Percentiles rank a stretch among this genome's conserved stretches.
These are phyloP conservation scores for Kuraishia cidri DNA, from an alignment of 805 yeast species.

Conservation along the genomic window DNA sequence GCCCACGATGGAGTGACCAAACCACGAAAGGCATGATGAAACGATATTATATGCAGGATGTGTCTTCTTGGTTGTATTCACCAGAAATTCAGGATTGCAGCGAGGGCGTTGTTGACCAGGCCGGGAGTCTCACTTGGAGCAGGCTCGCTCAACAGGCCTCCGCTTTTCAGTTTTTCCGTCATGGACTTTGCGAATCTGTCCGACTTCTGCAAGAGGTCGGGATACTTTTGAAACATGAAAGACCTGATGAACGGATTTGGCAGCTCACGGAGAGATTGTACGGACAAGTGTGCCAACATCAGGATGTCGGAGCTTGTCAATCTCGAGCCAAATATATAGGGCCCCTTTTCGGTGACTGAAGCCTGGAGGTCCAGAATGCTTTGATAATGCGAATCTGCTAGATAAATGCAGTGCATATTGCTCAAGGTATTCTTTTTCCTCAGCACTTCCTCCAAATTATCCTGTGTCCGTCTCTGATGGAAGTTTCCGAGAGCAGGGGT, in stretches of 20 bases:
- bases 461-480: slow-evolving; percentile 15
- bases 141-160: slow-evolving; percentile 1
- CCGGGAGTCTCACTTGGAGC: slow-evolving; percentile 2
- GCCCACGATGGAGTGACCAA: slow-evolving; percentile 57
- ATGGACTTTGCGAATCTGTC: slow-evolving; percentile 1
- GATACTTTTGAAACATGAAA: slow-evolving; percentile 23
- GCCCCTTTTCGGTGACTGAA: not conserved
- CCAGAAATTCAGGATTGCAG: too few species aligned
- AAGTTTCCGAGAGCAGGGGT: slow-evolving; percentile 18
- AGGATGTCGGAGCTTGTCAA: slow-evolving; percentile 24
- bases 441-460: slow-evolving; percentile 12
- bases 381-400: slow-evolving; percentile 3
- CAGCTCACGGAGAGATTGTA: slow-evolving; percentile 20
- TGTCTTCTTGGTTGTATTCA: too few species aligned
- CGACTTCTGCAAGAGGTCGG: slow-evolving; percentile 12
- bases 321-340: slow-evolving; percentile 10
- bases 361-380: not conserved
- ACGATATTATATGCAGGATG: too few species aligned
- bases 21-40: slow-evolving; percentile 43
- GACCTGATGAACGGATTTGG: slow-evolving; percentile 30
- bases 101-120: slow-evolving; percentile 2
- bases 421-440: slow-evolving; percentile 16
- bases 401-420: slow-evolving; percentile 18
- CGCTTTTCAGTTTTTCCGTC: slow-evolving; percentile 1
- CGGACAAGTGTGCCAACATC: slow-evolving; percentile 26